Base-by-base conservation (phyloP, 2,329 filamentous ascomycete species). In the Colletotrichum sidae region DNA sequence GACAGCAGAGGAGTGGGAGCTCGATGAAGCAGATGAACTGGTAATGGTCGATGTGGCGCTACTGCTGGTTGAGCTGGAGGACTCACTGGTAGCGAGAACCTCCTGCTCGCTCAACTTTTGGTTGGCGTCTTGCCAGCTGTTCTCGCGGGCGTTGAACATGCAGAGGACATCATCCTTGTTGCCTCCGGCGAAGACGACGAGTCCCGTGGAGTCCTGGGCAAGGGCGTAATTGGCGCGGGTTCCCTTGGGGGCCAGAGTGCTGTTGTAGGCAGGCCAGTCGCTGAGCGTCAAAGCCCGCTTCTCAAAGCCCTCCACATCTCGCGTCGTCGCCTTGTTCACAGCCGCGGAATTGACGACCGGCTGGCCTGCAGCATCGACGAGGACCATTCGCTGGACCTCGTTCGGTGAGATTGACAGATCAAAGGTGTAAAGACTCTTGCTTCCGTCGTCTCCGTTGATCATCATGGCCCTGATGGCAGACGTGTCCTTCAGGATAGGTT, bases 261-360 rank as follows among this genome's bases (percentile, higher is more conserved):
- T 84, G 77, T 97, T 94, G 77, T 97, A 97, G 3, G 83, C 73
- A 2, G 94, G 94, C 88, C 93, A 96, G 71, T 89, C 81, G 25
- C 79, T 80, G 34, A 89, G 74, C 1, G 87, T 89, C 37, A 92
- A 76, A 13, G 83, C 80, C 68, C 86, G 78, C 60, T 69, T 65
- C 56, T 67, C 52, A 39, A 67, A 34, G 8, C 46, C 15, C 3
- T 35, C 15, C 33, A 15, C 35, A 2, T 38, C 34, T 1, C 63
- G 38, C 12, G 58, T 38, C 13, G 47, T n/a, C 37, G 55, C 47
- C 68, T 69, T 44, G 68, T 68, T 33, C n/a, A 85, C 73, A 1
- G 84, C 79, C 11, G 76, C 74, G 7, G 85, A 80, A 56, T 79
- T 81, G 53, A 71, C 79, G 73, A 82, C 86, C 47, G 76, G 84